Percentiles rank a stretch among this genome's conserved stretches.
These are phyloP conservation scores for Coniosporium uncinatum DNA, from an alignment of 2,329 filamentous ascomycete species.

Conservation along the genomic window DNA sequence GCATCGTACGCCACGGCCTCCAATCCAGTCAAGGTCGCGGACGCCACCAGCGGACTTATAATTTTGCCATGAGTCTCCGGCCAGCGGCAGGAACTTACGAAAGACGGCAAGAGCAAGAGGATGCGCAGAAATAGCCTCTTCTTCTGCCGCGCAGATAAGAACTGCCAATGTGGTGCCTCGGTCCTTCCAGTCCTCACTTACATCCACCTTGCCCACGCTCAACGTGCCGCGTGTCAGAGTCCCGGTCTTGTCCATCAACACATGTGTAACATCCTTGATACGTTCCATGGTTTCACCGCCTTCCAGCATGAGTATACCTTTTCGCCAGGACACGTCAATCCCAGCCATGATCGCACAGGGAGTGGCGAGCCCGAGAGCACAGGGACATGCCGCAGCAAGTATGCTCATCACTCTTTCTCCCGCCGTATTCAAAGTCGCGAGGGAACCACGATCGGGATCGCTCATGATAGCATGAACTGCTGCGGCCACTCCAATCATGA, in stretches of 20 bases:
- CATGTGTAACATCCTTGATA: constrained; percentile 82
- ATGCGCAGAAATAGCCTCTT: constrained; percentile 95
- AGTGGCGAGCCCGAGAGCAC: constrained; percentile 91
- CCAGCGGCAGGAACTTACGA: too few species aligned
- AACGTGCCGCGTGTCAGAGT: constrained; percentile 95
- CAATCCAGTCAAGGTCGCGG: too few species aligned
- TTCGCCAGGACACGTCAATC: constrained; percentile 92
- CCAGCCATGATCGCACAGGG: constrained; percentile 99
- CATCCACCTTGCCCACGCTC: constrained; percentile 52
- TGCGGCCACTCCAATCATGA: too few species aligned
- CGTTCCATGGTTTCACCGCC: constrained; percentile 89
- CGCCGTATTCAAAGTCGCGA: too few species aligned
- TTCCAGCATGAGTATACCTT: constrained; percentile 98
- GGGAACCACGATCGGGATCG: too few species aligned
- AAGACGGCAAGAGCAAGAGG: constrained; percentile 91
- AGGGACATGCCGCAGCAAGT: constrained; percentile 97
- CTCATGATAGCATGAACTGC: too few species aligned
- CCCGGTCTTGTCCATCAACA: constrained; percentile 94
- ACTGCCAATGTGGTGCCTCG: too few species aligned
- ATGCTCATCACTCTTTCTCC: too few species aligned
- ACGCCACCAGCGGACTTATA: too few species aligned
- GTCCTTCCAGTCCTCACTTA: too few species aligned
- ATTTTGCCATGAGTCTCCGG: not conserved
- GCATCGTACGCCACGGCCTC: too few species aligned
- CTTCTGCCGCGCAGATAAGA: too few species aligned